Evolutionary conservation across 139 green algal species (phyloP), one percentile per base, ranked within the genome.

Genomic region (Coelastrella sp.): DNA sequence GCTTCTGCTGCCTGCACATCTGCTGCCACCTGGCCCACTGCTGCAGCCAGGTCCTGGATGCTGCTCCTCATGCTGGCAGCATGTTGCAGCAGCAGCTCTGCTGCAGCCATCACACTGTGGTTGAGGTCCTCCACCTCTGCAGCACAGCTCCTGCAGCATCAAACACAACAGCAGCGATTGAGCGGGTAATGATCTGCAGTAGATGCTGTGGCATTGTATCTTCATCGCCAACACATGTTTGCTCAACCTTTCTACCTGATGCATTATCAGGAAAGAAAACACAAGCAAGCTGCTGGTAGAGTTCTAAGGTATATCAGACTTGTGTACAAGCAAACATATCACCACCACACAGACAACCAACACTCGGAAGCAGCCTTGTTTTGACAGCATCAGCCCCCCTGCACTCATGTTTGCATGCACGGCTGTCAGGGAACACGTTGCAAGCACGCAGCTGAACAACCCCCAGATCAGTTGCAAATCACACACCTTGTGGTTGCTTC

Each of bases 91-190:
- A 84, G 60, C 78, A 84, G 37, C 30, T 74, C 62, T 32, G 62
- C 78, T 38, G 78, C 78, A 74, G 78, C 78, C 78, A 84, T 84
- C n/a, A 84, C 41, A 34, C 62, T 74, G 78, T 57, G 60, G 41
- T 84, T 76, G 9, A 76, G 62, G 32, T 84, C 60, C 40, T 84
- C 60, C n/a, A 84, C 78, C 78, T 84, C 78, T 25, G 40, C 37
- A 32, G 60, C 60, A 57, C 78, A 84, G 41, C 60, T 48, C 62
- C 78, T 84, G 78, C n/a, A 83, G 77, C 35, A 57, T 9, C 15
- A 13, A 57, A 57, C 11, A 13, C 45, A 9, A 57, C 45, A 57
- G n/a, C 15, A 23, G 0, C 15, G 45, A 57, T 57, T 1, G 15
- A 13, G 45, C 11, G 45, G 45, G 45, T 9, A n/a, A n/a, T n/a